Percentiles rank a stretch among this genome's conserved stretches.
Evolutionary conservation across 257 asterid species (phyloP).

Genomic region (Craterostigma plantagineum): DNA sequence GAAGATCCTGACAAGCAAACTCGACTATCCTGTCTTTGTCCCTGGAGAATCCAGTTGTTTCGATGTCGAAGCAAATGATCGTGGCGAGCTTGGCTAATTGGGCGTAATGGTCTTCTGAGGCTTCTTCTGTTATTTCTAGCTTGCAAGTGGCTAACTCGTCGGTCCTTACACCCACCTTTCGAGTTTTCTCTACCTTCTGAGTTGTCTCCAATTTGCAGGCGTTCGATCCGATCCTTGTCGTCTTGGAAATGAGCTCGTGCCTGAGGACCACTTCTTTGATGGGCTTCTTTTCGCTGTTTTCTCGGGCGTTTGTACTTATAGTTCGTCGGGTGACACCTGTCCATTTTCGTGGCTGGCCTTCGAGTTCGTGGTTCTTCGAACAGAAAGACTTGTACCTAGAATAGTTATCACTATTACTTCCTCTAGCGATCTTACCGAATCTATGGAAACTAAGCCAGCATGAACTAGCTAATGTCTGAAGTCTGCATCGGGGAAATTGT

Average conservation of each 20-base stretch:
- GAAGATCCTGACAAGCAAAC: constrained; percentile 78
- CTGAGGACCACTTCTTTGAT: constrained; percentile 15
- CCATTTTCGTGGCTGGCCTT: constrained; percentile 41
- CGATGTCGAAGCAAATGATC: constrained; percentile 55
- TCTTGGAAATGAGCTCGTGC: constrained; percentile 15
- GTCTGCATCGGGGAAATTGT: constrained; percentile 48
- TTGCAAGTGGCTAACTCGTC: constrained; percentile 12
- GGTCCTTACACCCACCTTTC: constrained; percentile 13
- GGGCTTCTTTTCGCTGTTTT: constrained; percentile 17
- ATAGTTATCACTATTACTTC: constrained; percentile 18
- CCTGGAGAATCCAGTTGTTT: constrained; percentile 71
- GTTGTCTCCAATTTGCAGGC: constrained; percentile 14
- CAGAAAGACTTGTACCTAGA: constrained; percentile 29
- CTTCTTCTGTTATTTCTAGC: constrained; percentile 18
- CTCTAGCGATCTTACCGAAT: constrained; percentile 17
- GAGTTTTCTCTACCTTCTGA: constrained; percentile 16
- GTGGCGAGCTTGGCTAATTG: constrained; percentile 50
- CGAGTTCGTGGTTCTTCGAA: constrained; percentile 30
- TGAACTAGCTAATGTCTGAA: constrained; percentile 39
- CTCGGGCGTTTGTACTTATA: constrained; percentile 28
- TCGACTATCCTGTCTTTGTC: constrained; percentile 48
- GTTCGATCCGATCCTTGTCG: constrained; percentile 10
- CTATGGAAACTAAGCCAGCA: constrained; percentile 35
- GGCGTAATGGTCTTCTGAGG: constrained; percentile 21
- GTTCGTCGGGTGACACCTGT: constrained; percentile 22